Evolutionary conservation across 2,329 filamentous ascomycete species (phyloP), one percentile per base, ranked within the genome.

Genomic region (Cladorrhinum sp.): DNA sequence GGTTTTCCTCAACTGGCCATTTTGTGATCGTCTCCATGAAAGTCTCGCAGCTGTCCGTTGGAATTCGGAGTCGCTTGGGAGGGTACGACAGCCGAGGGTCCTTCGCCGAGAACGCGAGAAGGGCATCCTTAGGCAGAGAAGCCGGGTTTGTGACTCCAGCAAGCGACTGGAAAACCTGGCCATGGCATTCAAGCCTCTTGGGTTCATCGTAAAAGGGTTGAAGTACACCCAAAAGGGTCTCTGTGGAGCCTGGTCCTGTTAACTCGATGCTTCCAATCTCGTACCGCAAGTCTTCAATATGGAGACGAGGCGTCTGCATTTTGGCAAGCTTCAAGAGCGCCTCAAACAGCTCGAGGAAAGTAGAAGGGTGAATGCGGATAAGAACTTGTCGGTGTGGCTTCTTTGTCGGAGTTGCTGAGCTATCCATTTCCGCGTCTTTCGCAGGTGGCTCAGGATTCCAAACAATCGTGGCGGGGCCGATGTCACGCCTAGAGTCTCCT

Each of bases 81-180:
- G 93, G 93, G 70, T 92, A 89, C 60, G 83, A 81, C 16, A 98
- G 81, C 8, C 93, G 87, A 27, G 93, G 92, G 70, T 99, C 95
- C 57, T 86, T 81, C 2, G 90, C 79, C 2, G 85, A 80, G 71
- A 98, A 95, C 0, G 84, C 80, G 2, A 98, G 77, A 2, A 95
- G 72, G 1, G 88, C 82, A 57, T 90, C 88, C 18, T 79, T 72
- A 3, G 93, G 91, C 1, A 96, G 77, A 2, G 86, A 80, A 0
- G 87, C 82, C 1, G 89, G 83, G 67, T 91, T 91, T 5, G 85
- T 87, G 9, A 92, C 77, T 2, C 84, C 80, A 13, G 73, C 71
- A 2, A 90, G 74, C 8, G 78, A 78, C 55, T 72, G 71, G 64
- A 88, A 88, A 2, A 79, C 74, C 38, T 74, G 70, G 1, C 74